phyloP scores from a whole-genome alignment of 2,329 filamentous ascomycete species.

The Chrysoporthe deuterocubensis region DNA sequence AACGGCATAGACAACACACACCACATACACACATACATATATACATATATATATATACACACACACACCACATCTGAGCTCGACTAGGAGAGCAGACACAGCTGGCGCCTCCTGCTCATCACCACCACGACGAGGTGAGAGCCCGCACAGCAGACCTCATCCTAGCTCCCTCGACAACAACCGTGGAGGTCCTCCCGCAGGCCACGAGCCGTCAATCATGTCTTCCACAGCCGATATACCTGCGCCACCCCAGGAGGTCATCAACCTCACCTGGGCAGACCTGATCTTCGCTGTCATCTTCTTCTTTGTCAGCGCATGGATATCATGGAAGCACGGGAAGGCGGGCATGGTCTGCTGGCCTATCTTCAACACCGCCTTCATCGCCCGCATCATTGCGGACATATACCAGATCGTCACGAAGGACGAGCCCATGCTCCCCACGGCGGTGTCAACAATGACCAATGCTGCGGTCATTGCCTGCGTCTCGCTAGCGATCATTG shows the following conservation, averaged over 20 bases:
- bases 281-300: conserved; percentile 32
- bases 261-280: conserved; percentile 32
- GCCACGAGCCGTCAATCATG: not conserved
- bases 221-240: not conserved
- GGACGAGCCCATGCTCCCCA: conserved; percentile 31
- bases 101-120: too few relatives aligned
- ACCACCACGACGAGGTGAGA: too few relatives aligned
- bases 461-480: conserved; percentile 34
- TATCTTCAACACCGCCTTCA: conserved; percentile 35
- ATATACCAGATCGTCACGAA: conserved; percentile 33
- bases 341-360: conserved; percentile 38
- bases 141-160: too few relatives aligned
- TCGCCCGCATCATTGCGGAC: conserved; percentile 33
- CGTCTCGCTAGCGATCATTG: conserved; percentile 19
- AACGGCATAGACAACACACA: too few relatives aligned
- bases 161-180: too few relatives aligned
- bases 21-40: too few relatives aligned
- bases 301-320: conserved; percentile 30
- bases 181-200: not conserved
- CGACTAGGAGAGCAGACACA: too few relatives aligned
- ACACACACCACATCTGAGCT: too few relatives aligned
- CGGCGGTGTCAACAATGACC: conserved; percentile 35
- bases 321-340: conserved; percentile 37
- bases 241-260: conserved; percentile 12
- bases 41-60: too few relatives aligned